Evolutionary conservation across 2,329 filamentous ascomycete genomes (phyloP), one percentile per base, ranked within the genome.

Genomic region (Hirsutella thompsonii): DNA sequence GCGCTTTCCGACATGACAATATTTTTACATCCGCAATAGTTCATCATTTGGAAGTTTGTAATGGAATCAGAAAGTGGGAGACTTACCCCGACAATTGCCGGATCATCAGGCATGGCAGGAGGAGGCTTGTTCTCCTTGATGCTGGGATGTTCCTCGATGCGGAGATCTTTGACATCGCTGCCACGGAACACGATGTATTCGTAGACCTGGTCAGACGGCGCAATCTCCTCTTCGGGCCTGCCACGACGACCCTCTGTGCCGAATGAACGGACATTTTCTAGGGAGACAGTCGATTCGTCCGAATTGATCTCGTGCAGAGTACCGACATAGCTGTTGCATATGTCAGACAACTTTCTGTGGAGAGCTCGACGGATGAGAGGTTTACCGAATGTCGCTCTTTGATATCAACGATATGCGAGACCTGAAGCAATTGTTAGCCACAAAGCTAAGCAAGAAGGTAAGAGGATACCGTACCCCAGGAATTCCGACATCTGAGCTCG

Each of bases 171-270:
- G 58, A 98, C 92, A 69, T 98, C 92, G 62, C 87, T 95, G 53
- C 92, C 92, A 46, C 90, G 83, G 64, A 98, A 98, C 49, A 98
- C 88, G 57, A 98, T 96, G 68, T 95, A 96, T 60, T 96, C 92
- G 69, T 95, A 98, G 56, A 94, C 76, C 59, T 85, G 85, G 46
- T 92, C 81, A 28, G 86, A 90, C 3, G 87, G 76, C 30, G 83
- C 67, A 44, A 94, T 83, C 64, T 94, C 89, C 48, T 93, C 84
- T 16, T 81, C 76, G 16, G 82, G 81, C 51, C 81, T 79, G 50
- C 73, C 77, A 57, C 81, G 82, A 49, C 92, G 85, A 42, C 88
- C 89, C 68, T 98, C 92, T 23, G 92, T 95, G 52, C 92, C 92
- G 58, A 82, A 93, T 3, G 90, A 96, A 48, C 81, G 78, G 60